Conservation (phyloP, 164 flowering plant species). For the Paratinospora sagittata region DNA sequence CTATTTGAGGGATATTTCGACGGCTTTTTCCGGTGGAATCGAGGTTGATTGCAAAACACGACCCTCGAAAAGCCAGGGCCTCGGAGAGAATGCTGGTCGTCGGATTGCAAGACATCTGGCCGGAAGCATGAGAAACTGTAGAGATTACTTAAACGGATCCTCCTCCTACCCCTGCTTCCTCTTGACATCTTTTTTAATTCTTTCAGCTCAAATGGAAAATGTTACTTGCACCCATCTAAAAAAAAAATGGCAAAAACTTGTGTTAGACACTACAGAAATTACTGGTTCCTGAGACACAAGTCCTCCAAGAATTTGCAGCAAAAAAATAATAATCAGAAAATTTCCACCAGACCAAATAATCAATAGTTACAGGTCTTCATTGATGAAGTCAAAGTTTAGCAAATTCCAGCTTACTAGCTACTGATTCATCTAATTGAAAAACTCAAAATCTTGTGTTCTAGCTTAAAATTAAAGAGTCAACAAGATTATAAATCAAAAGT, state of each 20-base stretch:
- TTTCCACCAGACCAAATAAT: neutral
- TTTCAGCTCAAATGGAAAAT: constrained; percentile 3
- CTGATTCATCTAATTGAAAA: neutral
- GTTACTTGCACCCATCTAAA: neutral
- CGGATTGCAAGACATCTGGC: constrained; percentile 26
- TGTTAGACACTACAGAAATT: neutral
- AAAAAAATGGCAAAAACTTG: neutral
- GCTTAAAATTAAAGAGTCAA: neutral
- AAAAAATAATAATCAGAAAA: neutral
- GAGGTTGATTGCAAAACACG: constrained; percentile 37
- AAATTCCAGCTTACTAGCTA: neutral
- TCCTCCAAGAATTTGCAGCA: neutral
- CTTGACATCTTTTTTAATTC: constrained; percentile 16
- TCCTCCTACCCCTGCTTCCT: constrained; percentile 28
- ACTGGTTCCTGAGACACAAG: neutral
- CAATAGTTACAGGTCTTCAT: neutral
- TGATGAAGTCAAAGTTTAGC: neutral
- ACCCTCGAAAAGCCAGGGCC: constrained; percentile 38
- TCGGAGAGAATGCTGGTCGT: constrained; percentile 17
- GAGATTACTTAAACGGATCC: constrained; percentile 38
- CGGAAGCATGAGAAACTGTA: constrained; percentile 42
- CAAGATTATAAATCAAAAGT: neutral
- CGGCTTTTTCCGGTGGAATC: constrained; percentile 29
- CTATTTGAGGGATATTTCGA: constrained; percentile 30
- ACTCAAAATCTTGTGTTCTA: neutral